Evolutionary conservation across 345 rosid species (phyloP), one percentile per base, ranked within the genome.

Genomic region (Pseudoturritis turrita): DNA sequence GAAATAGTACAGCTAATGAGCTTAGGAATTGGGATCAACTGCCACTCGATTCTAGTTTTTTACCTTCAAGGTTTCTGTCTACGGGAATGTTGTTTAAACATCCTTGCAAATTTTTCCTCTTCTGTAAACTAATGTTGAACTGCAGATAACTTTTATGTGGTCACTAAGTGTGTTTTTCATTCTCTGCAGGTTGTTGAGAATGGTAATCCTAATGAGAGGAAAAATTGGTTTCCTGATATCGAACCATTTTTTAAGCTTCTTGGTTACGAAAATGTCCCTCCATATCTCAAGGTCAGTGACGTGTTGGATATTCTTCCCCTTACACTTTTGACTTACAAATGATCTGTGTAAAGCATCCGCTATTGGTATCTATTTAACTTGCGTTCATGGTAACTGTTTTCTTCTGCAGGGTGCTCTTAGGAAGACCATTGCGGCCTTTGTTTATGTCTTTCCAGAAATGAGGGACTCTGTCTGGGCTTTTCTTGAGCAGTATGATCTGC

Each of bases 241-340:
- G 97, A 91, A 81, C 95, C 98, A 63, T 82, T 94, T 62, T 94
- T 91, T 83, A 94, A 88, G 88, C 97, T 94, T 77, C 98, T 94
- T 69, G 76, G 98, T 74, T 91, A 89, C 73, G 98, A 94, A 82
- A 89, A 85, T 43, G 96, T 94, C 70, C 98, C 93, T 45, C 89
- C 97, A 62, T 89, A 85, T 82, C 81, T 94, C 65, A 94, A 94
- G 98, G 98, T 89, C 17, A 45, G 72, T 70, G 51, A 10, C 47
- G 59, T 49, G 23, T 35, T 55, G 53, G 45, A 73, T 28, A 62
- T 52, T 77, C 76, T 49, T 49, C 54, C 5, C 65, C 45, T 61
- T 63, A 62, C 47, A 56, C 35, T 43, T n/a, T 7, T 53, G 28
- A 52, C 55, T 31, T 43, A 25, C 23, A 31, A 60, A 49, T 74